A percentile compares a stretch with the other conserved stretches of the same genome.
phyloP scores from a whole-genome alignment of 371 early-diverging fungal genomes.

The Mortierella sp. region DNA sequence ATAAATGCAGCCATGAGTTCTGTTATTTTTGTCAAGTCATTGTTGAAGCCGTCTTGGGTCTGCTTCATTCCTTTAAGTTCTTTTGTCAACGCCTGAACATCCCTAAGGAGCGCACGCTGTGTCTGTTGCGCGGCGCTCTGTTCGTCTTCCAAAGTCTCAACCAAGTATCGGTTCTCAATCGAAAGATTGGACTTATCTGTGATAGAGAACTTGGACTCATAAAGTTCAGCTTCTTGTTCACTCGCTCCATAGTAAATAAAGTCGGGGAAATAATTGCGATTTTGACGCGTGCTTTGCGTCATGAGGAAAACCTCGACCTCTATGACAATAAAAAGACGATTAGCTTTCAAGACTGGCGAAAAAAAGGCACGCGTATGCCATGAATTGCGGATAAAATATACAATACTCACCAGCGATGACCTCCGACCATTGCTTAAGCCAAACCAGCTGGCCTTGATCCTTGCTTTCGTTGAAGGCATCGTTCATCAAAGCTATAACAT shows the following conservation, averaged over 20 bases:
- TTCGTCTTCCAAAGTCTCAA: slow-evolving; percentile 24
- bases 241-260: slow-evolving; percentile 50
- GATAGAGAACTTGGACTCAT: slow-evolving; percentile 42
- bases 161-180: slow-evolving; percentile 44
- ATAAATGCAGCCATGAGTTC: slow-evolving; percentile 10
- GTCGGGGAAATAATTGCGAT: slow-evolving; percentile 49
- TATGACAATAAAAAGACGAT: neutral
- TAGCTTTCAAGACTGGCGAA: neutral
- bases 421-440: slow-evolving; percentile 54
- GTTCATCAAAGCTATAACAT: slow-evolving; percentile 41
- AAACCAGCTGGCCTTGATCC: slow-evolving; percentile 41
- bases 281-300: slow-evolving; percentile 22
- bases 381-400: neutral
- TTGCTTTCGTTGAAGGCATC: slow-evolving; percentile 46
- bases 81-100: slow-evolving; percentile 18
- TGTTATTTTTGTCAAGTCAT: slow-evolving; percentile 18
- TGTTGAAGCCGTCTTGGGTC: slow-evolving; percentile 22
- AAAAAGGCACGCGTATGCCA: neutral
- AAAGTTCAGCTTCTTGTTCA: slow-evolving; percentile 45
- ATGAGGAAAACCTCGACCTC: slow-evolving; percentile 43
- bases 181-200: slow-evolving; percentile 42
- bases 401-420: slow-evolving; percentile 41
- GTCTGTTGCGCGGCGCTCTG: slow-evolving; percentile 23
- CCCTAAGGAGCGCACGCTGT: slow-evolving; percentile 24
- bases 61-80: slow-evolving; percentile 20